A percentile compares a stretch with the other conserved stretches of the same genome.
Evolutionary conservation across 331 rosid species (phyloP).

Genomic region (Telfairia occidentalis): DNA sequence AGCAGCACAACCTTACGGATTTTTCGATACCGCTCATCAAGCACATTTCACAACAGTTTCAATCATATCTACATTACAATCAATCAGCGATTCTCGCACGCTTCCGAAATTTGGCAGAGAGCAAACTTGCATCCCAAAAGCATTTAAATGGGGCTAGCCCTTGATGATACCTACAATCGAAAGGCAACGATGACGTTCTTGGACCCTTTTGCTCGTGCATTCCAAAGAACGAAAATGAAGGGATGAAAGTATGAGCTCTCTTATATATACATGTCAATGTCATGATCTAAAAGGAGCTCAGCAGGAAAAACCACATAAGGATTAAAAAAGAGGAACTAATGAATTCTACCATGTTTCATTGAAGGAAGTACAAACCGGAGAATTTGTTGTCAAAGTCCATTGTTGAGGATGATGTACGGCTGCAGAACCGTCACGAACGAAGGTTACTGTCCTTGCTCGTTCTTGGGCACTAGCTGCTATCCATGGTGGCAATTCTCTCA

Average conservation of each 20-base stretch:
- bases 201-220: neutral
- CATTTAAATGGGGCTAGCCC: neutral
- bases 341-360: neutral
- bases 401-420: slow-evolving; percentile 41
- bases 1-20: slow-evolving; percentile 5
- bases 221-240: neutral
- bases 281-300: neutral
- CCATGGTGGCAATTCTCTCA: slow-evolving; percentile 67
- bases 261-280: neutral
- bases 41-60: neutral
- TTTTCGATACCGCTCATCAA: neutral
- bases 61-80: neutral
- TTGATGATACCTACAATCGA: neutral
- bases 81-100: neutral
- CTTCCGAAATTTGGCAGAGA: neutral
- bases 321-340: neutral
- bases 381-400: slow-evolving; percentile 58
- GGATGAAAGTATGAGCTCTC: neutral
- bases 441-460: slow-evolving; percentile 54
- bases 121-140: neutral
- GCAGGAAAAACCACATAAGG: neutral
- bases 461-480: slow-evolving; percentile 32
- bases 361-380: slow-evolving; percentile 50
- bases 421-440: slow-evolving; percentile 36
- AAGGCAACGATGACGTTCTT: neutral